These are phyloP conservation scores for Arxiozyma slooffiae DNA, from an alignment of 1,139 yeast species.

Conservation along the genomic window DNA sequence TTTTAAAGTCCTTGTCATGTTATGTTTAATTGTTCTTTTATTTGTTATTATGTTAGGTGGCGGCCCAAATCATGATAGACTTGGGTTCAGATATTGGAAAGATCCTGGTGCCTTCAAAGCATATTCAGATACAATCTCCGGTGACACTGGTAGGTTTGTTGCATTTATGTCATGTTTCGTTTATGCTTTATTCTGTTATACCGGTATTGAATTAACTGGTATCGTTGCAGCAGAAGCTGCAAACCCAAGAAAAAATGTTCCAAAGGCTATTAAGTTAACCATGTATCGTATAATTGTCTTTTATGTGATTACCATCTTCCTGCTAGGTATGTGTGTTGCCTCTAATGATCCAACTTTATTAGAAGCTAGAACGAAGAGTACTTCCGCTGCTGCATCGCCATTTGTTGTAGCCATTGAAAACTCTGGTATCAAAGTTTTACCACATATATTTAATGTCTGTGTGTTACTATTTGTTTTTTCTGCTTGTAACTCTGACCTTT, in stretches of 20 bases:
- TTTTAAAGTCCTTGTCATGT: constrained; percentile 48
- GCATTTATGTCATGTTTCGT: constrained; percentile 59
- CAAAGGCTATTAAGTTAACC: constrained; percentile 66
- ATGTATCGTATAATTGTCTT: constrained; percentile 68
- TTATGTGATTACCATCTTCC: constrained; percentile 54
- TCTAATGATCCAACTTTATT: constrained; percentile 45
- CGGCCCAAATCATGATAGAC: constrained; percentile 45
- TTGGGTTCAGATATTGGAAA: constrained; percentile 43
- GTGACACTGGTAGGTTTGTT: constrained; percentile 47
- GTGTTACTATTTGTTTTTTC: constrained; percentile 60
- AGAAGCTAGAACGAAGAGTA: constrained; percentile 32
- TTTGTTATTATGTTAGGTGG: constrained; percentile 50
- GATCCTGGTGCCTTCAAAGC: constrained; percentile 40
- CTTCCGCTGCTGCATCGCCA: constrained; percentile 69
- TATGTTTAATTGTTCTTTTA: constrained; percentile 43
- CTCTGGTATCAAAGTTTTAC: constrained; percentile 51
- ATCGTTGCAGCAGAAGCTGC: constrained; percentile 71
- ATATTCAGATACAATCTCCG: constrained; percentile 36
- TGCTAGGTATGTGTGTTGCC: constrained; percentile 69
- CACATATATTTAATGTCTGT: constrained; percentile 60
- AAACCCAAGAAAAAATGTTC: constrained; percentile 66
- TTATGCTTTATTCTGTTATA: constrained; percentile 64
- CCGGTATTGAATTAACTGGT: constrained; percentile 69
- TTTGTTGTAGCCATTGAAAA: constrained; percentile 55
- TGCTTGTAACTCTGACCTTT: constrained; percentile 64